Base-by-base conservation (phyloP, 73 alveolate species). In the Paramecium biaurelia region DNA sequence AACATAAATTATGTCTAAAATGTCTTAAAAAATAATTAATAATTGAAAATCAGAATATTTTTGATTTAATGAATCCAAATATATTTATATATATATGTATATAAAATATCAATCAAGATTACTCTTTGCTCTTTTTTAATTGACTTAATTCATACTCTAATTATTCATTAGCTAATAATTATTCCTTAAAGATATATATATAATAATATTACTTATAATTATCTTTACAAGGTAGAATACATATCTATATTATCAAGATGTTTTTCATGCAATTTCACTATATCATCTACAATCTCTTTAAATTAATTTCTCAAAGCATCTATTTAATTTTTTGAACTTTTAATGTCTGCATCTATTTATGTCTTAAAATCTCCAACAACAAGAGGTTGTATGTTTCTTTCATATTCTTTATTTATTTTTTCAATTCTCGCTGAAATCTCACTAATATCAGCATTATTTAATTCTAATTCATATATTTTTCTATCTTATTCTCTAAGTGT, bases 271-370 rank as follows among this genome's bases (percentile, higher is more conserved):
- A 79, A 26, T 79, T 79, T 79, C 9, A 79, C 90, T 5, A 79
- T 79, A 79, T 79, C 90, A 79, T 79, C 90, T 20, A 79, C 90
- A 11, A 79, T 79, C n/a, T 79, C 90, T 79, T 79, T 79, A 34
- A 79, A 79, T 79, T 79, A 43, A 21, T 38, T 79, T 43, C 90
- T 79, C 15, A 79, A 42, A 37, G 70, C 70, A 30, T 79, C 90
- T 8, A 79, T 45, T 47, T 79, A 47, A 79, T 79, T 79, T 79
- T 79, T 79, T 30, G 90, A 79, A 12, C 90, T 42, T n/a, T 45
- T 79, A 3, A 79, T 79, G 15, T 79, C 90, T 14, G 90, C 90
- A 43, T 79, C 90, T 42, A 79, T 79, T 47, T 79, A 23, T 14
- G 63, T 79, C 26, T 79, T 79, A 79, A 74, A 79, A 45, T 79